Percentiles rank a stretch among this genome's conserved stretches.
These are phyloP conservation scores for Cyclocybe aegerita DNA, from an alignment of 768 basidiomycete genomes.

Conservation along the genomic window DNA sequence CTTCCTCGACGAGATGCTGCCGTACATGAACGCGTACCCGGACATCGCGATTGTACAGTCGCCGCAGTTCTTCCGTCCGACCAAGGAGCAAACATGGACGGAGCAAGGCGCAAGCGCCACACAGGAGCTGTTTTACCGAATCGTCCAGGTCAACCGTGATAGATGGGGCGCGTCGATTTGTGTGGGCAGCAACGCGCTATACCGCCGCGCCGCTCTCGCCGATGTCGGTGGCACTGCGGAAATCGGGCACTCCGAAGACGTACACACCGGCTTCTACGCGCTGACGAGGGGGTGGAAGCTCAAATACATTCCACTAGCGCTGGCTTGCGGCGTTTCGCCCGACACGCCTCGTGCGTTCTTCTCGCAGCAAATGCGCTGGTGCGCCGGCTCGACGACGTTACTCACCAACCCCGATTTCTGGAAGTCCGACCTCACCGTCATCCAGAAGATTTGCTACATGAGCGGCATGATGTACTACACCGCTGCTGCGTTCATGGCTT, in stretches of 20 bases:
- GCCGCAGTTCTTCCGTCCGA: constrained; percentile 27
- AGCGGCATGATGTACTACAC: constrained; percentile 27
- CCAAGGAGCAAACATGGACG: constrained; percentile 22
- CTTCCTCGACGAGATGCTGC: constrained; percentile 22
- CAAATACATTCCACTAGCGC: constrained; percentile 26
- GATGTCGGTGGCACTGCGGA: constrained; percentile 25
- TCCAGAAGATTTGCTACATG: constrained; percentile 27
- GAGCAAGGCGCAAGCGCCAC: constrained; percentile 27
- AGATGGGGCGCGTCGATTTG: constrained; percentile 25
- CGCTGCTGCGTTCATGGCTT: constrained; percentile 21
- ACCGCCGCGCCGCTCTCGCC: constrained; percentile 23
- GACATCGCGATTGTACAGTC: constrained; percentile 27
- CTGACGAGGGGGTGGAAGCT: constrained; percentile 24
- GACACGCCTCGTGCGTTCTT: constrained; percentile 26
- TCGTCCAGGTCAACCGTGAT: constrained; percentile 27
- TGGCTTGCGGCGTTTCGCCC: constrained; percentile 26
- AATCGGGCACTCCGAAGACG: constrained; percentile 26
- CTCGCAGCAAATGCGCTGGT: constrained; percentile 30
- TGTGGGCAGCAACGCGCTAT: constrained; percentile 26
- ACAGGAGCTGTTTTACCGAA: constrained; percentile 25
- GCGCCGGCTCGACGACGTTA: constrained; percentile 24
- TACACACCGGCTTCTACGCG: constrained; percentile 27
- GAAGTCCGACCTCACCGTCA: constrained; percentile 21
- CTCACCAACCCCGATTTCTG: constrained; percentile 25
- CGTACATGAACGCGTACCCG: constrained; percentile 20